Percentiles rank a stretch among this genome's conserved stretches.
phyloP scores from a whole-genome alignment of 805 yeast species.

The Saturnispora besseyi region DNA sequence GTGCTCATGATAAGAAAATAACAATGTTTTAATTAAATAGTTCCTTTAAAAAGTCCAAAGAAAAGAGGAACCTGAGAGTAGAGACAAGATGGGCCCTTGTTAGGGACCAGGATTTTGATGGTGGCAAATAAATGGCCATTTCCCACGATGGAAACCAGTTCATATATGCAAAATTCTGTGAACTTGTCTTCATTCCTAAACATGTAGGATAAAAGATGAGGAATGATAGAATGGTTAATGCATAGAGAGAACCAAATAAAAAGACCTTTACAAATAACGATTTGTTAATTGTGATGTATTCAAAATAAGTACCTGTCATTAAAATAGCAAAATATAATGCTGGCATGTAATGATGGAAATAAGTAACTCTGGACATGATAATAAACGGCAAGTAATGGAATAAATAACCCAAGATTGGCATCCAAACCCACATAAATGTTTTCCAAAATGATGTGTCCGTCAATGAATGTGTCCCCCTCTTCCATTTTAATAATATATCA shows the following conservation, averaged over 20 bases:
- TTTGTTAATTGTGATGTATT: slow-evolving; percentile 27
- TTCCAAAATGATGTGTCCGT: slow-evolving; percentile 21
- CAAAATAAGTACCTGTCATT: slow-evolving; percentile 45
- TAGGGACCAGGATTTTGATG: neutral
- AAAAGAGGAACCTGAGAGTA: neutral
- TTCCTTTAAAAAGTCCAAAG: neutral
- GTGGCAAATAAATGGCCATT: slow-evolving; percentile 11
- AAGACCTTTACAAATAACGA: slow-evolving; percentile 2
- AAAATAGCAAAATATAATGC: slow-evolving; percentile 70
- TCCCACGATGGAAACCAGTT: slow-evolving; percentile 43
- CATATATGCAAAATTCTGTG: slow-evolving; percentile 32
- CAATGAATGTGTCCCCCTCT: slow-evolving; percentile 47
- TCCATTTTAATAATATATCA: slow-evolving; percentile 42
- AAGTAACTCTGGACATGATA: slow-evolving; percentile 79
- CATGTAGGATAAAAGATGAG: slow-evolving; percentile 53
- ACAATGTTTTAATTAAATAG: neutral
- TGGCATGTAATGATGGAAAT: slow-evolving; percentile 79
- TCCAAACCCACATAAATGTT: slow-evolving; percentile 53
- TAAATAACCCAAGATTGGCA: slow-evolving; percentile 78
- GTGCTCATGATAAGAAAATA: neutral
- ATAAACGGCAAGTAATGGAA: slow-evolving; percentile 68
- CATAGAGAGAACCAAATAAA: slow-evolving; percentile 31
- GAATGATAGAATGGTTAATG: slow-evolving; percentile 43
- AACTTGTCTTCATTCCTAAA: slow-evolving; percentile 54
- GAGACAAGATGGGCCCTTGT: neutral